Percentiles rank a stretch among this genome's conserved stretches.
Evolutionary conservation across 768 basidiomycete genomes (phyloP).

Genomic region (Mycena olivaceomarginata): DNA sequence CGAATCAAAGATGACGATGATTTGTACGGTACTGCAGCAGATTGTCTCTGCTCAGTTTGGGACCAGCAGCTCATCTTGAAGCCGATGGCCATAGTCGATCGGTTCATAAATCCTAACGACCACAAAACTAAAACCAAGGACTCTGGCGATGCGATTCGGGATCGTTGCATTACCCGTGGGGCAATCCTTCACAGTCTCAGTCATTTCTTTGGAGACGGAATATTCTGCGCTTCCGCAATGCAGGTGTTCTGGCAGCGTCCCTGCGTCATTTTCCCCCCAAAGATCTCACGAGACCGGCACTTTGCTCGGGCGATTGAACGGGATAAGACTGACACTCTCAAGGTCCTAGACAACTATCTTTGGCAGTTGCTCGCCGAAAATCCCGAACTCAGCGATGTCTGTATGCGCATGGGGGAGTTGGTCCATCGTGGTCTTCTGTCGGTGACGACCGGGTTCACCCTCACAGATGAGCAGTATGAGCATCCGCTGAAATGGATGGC

Average conservation of each 20-base stretch:
- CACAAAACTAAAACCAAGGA: not conserved
- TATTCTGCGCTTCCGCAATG: not conserved
- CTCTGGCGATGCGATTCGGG: not conserved
- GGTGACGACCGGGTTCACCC: not conserved
- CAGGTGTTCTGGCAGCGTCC: not conserved
- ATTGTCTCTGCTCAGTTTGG: not conserved
- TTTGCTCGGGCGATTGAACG: not conserved
- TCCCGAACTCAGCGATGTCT: not conserved
- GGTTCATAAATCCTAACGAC: not conserved
- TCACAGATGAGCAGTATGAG: not conserved
- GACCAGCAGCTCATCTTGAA: not conserved
- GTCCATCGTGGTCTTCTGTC: not conserved
- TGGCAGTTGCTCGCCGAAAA: not conserved
- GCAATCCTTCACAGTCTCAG: not conserved
- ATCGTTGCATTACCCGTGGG: not conserved
- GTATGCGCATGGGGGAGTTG: not conserved
- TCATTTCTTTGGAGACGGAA: not conserved
- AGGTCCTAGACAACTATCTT: not conserved
- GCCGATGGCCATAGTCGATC: not conserved
- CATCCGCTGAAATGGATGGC: not conserved
- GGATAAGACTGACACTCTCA: not conserved
- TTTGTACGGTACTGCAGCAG: not conserved
- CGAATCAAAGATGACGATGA: not conserved
- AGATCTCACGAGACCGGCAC: not conserved
- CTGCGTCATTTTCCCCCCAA: not conserved